Evolutionary conservation across 305 asterid species (phyloP), one percentile per base, ranked within the genome.

Genomic region (Fraxinus sp.): DNA sequence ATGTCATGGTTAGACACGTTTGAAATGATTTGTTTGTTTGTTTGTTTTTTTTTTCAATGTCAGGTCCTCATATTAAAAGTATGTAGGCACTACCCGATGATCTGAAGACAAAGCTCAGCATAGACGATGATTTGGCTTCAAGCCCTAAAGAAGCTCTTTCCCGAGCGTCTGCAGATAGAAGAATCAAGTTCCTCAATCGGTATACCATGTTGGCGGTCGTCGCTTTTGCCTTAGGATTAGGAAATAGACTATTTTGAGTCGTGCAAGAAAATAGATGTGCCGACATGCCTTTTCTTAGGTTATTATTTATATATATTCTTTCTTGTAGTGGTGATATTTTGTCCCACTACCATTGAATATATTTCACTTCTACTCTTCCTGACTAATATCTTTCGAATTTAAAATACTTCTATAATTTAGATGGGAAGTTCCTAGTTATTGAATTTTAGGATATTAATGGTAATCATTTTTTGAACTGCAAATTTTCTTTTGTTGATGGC

Each of bases 71-170:
- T 80, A 75, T 82, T 68, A 33, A 77, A 72, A 33, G 9, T 83
- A 64, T 37, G 66, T 89, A 96, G 99, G 89, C 99, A 76, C 89
- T 96, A 81, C 99, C 99, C 80, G 98, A 87, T 87, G 98, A 96
- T 85, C 89, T 96, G 87, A 96, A 91, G 93, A 90, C 97, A 35
- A 92, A 96, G 91, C 96, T 96, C 77, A 94, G 97, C 90, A 92
- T 96, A 84, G 99, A 96, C 85, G 95, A 96, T 89, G 98, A 91
- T 28, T 16, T 87, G 84, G 94, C 82, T 86, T 90, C 94, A 74
- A 96, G 99, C 89, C 98, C 99, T 76, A 94, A 95, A 93, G 99
- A 96, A 92, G 99, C 99, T 80, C 85, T 96, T 52, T 93, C 97
- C 78, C 91, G 97, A 83, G 98, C 99, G 85, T 96, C 99, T 14